Conservation (phyloP, 306 rosid species). For the Quercus mongolica region DNA sequence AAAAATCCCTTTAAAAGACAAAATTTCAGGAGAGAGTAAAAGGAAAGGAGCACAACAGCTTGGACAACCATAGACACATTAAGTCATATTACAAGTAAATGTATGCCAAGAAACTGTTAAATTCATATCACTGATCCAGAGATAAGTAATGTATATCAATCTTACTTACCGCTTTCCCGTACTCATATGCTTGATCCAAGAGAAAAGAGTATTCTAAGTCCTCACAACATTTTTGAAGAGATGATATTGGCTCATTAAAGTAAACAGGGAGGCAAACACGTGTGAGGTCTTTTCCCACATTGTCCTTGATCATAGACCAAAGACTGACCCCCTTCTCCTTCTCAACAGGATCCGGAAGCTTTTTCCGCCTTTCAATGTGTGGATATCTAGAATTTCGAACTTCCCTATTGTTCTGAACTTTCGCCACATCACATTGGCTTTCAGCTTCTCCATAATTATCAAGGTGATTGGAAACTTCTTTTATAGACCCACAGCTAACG, state of each 20-base stretch:
- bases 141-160: constrained; percentile 2
- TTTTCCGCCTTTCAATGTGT: constrained; percentile 62
- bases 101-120: not conserved
- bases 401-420: constrained; percentile 35
- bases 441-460: constrained; percentile 30
- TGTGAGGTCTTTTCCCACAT: constrained; percentile 96
- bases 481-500: constrained; percentile 38
- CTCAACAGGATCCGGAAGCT: constrained; percentile 90
- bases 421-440: constrained; percentile 37
- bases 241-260: constrained; percentile 94
- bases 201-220: constrained; percentile 93
- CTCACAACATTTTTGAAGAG: constrained; percentile 96
- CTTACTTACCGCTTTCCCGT: constrained; percentile 85
- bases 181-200: constrained; percentile 79
- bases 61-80: not conserved
- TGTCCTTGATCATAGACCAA: constrained; percentile 97
- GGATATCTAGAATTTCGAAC: constrained; percentile 31
- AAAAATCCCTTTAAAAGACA: not conserved
- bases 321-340: constrained; percentile 97
- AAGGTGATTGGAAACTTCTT: constrained; percentile 30
- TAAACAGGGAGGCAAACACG: constrained; percentile 98
- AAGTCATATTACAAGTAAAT: not conserved
- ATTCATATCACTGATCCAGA: not conserved
- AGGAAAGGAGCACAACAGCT: too few relatives aligned
- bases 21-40: not conserved